Evolutionary conservation across 2,329 filamentous ascomycete species (phyloP).

Genomic region (Colletotrichum lentis): DNA sequence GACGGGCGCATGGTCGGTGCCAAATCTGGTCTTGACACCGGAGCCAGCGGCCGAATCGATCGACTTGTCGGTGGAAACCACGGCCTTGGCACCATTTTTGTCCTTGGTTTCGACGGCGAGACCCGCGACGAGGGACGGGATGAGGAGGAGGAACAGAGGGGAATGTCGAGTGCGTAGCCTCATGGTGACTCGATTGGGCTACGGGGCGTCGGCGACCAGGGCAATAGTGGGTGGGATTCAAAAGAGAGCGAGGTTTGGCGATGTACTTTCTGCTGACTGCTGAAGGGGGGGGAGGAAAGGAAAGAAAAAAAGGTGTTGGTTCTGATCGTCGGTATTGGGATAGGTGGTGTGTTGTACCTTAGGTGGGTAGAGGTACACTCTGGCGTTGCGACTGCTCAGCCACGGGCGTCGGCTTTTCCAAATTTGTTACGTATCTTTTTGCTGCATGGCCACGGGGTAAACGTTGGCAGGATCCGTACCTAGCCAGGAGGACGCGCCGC

Average conservation of each 20-base stretch:
- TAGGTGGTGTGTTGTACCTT: no score
- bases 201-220: constrained; percentile 10
- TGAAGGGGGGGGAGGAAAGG: constrained; percentile 21
- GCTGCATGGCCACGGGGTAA: constrained; percentile 37
- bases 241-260: constrained; percentile 11
- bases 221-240: constrained; percentile 9
- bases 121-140: constrained; percentile 60
- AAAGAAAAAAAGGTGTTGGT: constrained; percentile 25
- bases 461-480: neutral
- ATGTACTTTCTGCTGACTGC: constrained; percentile 13
- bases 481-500: constrained; percentile 27
- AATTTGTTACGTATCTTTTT: constrained; percentile 35
- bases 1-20: constrained; percentile 81
- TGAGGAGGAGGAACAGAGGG: constrained; percentile 67
- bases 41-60: constrained; percentile 41
- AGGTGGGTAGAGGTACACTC: neutral
- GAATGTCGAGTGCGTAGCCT: constrained; percentile 63
- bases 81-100: constrained; percentile 41
- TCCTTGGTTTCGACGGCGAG: constrained; percentile 47
- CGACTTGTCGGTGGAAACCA: constrained; percentile 41
- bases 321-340: constrained; percentile 8
- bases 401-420: constrained; percentile 20
- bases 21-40: constrained; percentile 48
- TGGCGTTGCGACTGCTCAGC: constrained; percentile 34
- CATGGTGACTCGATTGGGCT: constrained; percentile 56